Conservation (phyloP, 805 yeast species). For the Cyberlindnera americana region DNA sequence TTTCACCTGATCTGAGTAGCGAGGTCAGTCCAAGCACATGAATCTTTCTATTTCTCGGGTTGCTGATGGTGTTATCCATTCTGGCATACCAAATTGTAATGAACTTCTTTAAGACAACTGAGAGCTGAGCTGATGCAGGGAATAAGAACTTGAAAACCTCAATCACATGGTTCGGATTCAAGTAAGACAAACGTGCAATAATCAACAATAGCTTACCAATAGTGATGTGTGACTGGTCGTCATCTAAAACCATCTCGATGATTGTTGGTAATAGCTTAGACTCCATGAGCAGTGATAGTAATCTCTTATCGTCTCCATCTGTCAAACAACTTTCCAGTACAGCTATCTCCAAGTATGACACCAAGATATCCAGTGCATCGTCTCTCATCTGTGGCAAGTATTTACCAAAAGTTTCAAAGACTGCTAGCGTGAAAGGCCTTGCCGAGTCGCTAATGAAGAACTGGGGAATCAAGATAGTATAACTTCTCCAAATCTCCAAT, state of each 20-base stretch:
- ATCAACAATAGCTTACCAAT: conserved; percentile 33
- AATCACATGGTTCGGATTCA: conserved; percentile 29
- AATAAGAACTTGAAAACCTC: conserved; percentile 29
- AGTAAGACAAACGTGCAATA: conserved; percentile 34
- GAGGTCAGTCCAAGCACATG: conserved; percentile 59
- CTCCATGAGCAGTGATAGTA: conserved; percentile 24
- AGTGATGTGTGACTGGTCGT: conserved; percentile 31
- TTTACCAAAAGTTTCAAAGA: conserved; percentile 48
- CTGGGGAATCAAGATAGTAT: conserved; percentile 46
- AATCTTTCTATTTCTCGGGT: conserved; percentile 71
- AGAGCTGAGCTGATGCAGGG: conserved; percentile 24
- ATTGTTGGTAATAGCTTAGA: conserved; percentile 27
- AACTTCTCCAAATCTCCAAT: conserved; percentile 59
- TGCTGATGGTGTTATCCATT: conserved; percentile 54
- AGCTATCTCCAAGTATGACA: conserved; percentile 51
- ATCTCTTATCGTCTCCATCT: conserved; percentile 18
- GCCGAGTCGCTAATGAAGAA: conserved; percentile 34
- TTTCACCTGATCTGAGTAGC: conserved; percentile 38
- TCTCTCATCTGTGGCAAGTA: conserved; percentile 64
- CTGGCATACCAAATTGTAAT: conserved; percentile 40
- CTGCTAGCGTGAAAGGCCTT: conserved; percentile 32
- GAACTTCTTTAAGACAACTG: conserved; percentile 28
- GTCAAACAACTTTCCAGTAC: conserved; percentile 20
- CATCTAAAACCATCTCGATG: conserved; percentile 28
- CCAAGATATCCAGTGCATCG: conserved; percentile 57